Conservation (phyloP, 2,329 filamentous ascomycete species). For the Fusarium sp. region DNA sequence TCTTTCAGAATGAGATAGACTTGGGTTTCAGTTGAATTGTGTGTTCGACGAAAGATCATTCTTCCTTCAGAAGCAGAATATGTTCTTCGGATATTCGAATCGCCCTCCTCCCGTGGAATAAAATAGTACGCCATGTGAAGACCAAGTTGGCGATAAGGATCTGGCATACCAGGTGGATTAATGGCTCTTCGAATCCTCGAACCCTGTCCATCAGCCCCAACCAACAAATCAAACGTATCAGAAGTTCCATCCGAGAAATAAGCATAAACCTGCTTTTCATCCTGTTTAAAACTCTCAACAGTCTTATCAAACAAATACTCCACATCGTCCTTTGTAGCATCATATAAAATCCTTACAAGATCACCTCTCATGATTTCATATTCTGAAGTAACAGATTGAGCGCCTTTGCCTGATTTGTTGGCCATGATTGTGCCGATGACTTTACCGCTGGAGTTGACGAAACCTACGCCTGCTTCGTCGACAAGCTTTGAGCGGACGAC, state of each 20-base stretch:
- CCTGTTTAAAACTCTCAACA: conserved; percentile 25
- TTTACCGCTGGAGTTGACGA: conserved; percentile 12
- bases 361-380: conserved; percentile 68
- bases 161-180: background rate
- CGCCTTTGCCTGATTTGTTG: conserved; percentile 35
- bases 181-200: conserved; percentile 30
- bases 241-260: conserved; percentile 25
- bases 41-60: conserved; percentile 34
- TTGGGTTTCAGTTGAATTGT: conserved; percentile 31
- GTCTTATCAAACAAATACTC: conserved; percentile 22
- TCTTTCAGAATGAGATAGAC: conserved; percentile 34
- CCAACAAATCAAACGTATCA: conserved; percentile 22
- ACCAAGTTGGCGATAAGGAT: conserved; percentile 38
- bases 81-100: conserved; percentile 28
- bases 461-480: conserved; percentile 19
- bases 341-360: conserved; percentile 58
- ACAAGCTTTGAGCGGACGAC: conserved; percentile 10
- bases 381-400: conserved; percentile 58
- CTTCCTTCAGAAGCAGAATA: conserved; percentile 17
- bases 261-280: conserved; percentile 21
- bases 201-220: conserved; percentile 31
- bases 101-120: conserved; percentile 21
- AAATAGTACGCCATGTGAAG: conserved; percentile 38
- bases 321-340: conserved; percentile 13
- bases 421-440: conserved; percentile 23